These are phyloP conservation scores for Albugo candida DNA, from an alignment of 352 stramenopile genomes.

Conservation along the genomic window DNA sequence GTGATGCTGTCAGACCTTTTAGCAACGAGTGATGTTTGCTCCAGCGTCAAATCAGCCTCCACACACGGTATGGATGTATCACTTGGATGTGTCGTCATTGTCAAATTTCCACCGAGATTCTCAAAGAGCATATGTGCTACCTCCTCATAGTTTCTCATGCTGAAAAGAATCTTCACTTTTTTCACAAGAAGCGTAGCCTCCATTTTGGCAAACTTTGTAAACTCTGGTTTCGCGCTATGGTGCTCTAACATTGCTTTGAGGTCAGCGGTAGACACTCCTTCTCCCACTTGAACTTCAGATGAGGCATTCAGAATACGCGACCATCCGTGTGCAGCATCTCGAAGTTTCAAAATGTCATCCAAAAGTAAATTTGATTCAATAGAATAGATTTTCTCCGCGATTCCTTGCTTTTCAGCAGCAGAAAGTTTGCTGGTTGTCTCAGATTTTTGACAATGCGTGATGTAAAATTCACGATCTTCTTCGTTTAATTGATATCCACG, in stretches of 20 bases:
- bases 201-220: conserved; percentile 36
- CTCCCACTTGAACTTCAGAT: conserved; percentile 8
- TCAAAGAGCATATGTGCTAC: conserved; percentile 28
- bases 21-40: conserved; percentile 20
- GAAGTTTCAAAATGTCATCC: conserved; percentile 26
- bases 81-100: background rate
- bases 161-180: conserved; percentile 30
- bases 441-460: conserved; percentile 23
- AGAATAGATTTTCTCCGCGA: conserved; percentile 15
- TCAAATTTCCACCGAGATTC: conserved; percentile 27
- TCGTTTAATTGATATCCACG: too few relatives aligned
- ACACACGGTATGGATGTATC: background rate
- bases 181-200: conserved; percentile 26
- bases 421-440: conserved; percentile 23
- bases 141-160: conserved; percentile 15
- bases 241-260: conserved; percentile 20
- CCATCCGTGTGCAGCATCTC: conserved; percentile 17
- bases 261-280: conserved; percentile 22
- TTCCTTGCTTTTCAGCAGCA: conserved; percentile 19
- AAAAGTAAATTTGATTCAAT: conserved; percentile 25
- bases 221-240: conserved; percentile 17
- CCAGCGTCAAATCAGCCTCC: conserved; percentile 25
- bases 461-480: conserved; percentile 28
- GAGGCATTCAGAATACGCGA: conserved; percentile 15
- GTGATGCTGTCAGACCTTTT: conserved; percentile 13